Evolutionary conservation across 2,329 filamentous ascomycete species (phyloP).

Genomic region (Clonostachys sp.): DNA sequence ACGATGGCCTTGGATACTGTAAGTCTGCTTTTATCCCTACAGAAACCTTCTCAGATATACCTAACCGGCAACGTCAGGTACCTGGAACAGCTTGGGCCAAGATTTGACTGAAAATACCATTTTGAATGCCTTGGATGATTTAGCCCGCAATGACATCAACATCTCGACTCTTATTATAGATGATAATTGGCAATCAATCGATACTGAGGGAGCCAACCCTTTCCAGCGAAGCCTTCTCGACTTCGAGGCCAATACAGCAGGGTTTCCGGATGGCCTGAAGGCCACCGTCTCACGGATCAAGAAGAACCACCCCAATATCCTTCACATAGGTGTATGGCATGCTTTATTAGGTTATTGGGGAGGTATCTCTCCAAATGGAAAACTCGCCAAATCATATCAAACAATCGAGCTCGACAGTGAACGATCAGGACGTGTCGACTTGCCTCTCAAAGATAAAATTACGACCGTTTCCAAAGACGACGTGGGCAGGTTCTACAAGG

Average conservation of each 20-base stretch:
- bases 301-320: slow-evolving; percentile 63
- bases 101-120: slow-evolving; percentile 78
- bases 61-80: slow-evolving; percentile 40
- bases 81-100: slow-evolving; percentile 91
- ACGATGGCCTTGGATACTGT: slow-evolving; percentile 90
- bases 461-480: slow-evolving; percentile 72
- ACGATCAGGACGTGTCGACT: slow-evolving; percentile 28
- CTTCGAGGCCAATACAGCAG: slow-evolving; percentile 78
- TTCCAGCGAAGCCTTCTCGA: slow-evolving; percentile 66
- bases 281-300: slow-evolving; percentile 67
- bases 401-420: slow-evolving; percentile 50
- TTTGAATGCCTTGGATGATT: slow-evolving; percentile 64
- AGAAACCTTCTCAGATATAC: not conserved
- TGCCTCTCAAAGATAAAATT: slow-evolving; percentile 59
- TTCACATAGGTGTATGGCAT: slow-evolving; percentile 92
- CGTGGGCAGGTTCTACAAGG: slow-evolving; percentile 72
- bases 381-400: slow-evolving; percentile 74
- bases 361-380: slow-evolving; percentile 70
- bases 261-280: slow-evolving; percentile 78
- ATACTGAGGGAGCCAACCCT: slow-evolving; percentile 40
- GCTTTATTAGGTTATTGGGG: slow-evolving; percentile 89
- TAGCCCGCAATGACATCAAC: slow-evolving; percentile 69
- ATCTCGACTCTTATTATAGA: slow-evolving; percentile 90
- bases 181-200: slow-evolving; percentile 89
- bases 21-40: slow-evolving; percentile 14